Conservation (phyloP, 2,329 filamentous ascomycete genomes). For the Ceratocystis cubensis region DNA sequence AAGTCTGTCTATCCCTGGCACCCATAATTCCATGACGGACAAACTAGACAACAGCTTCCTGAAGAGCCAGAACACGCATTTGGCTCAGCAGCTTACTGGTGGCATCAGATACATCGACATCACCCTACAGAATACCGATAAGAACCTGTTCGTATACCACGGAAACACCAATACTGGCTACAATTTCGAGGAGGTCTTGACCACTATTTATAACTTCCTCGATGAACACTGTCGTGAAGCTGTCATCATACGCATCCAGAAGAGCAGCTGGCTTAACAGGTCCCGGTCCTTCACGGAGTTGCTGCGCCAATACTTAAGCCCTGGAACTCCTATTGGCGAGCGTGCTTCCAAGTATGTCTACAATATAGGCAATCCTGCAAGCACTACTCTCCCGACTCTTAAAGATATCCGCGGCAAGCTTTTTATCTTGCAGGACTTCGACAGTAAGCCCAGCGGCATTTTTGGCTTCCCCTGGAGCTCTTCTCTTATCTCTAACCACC, state of each 20-base stretch:
- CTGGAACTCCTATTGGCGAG: background rate
- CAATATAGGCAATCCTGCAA: too few species aligned
- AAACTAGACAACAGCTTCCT: background rate
- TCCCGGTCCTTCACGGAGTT: background rate
- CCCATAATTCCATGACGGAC: background rate
- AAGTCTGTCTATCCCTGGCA: background rate
- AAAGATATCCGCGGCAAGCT: too few species aligned
- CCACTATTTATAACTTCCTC: background rate
- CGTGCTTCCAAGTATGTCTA: background rate
- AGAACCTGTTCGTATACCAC: background rate
- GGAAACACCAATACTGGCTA: background rate
- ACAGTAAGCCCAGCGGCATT: too few species aligned
- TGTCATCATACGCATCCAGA: background rate
- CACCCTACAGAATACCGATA: background rate
- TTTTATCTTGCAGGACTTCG: too few species aligned
- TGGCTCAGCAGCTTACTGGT: background rate
- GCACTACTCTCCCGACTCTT: too few species aligned
- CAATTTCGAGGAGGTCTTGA: background rate
- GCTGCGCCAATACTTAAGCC: background rate
- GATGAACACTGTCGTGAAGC: background rate
- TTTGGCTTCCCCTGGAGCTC: too few species aligned
- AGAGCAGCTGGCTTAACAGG: background rate
- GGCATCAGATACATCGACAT: background rate
- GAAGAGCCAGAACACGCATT: background rate
- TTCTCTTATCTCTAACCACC: too few species aligned